A percentile compares a stretch with the other conserved stretches of the same genome.
phyloP scores from a whole-genome alignment of 805 yeast genomes.

The Ascoidea tarda region DNA sequence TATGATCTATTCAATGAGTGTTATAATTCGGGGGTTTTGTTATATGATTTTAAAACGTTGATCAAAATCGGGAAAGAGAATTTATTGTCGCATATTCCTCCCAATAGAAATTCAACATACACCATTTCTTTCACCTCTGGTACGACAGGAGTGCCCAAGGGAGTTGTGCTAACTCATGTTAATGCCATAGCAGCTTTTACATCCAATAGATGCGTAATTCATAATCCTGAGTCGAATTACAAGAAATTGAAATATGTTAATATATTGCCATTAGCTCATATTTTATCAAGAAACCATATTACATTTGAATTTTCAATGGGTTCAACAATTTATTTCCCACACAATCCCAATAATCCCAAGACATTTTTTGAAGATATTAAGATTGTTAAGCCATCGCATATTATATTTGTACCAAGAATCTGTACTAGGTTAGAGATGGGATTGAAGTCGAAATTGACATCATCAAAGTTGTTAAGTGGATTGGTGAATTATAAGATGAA shows the following conservation, averaged over 20 bases:
- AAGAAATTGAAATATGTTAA: constrained; percentile 16
- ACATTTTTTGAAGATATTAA: constrained; percentile 45
- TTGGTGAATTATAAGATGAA: constrained; percentile 27
- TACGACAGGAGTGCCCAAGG: constrained; percentile 57
- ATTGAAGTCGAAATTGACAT: constrained; percentile 32
- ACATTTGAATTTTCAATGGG: constrained; percentile 32
- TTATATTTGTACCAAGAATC: constrained; percentile 52
- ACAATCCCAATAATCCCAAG: constrained; percentile 33
- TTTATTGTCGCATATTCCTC: constrained; percentile 28
- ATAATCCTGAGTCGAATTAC: constrained; percentile 21
- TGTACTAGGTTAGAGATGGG: constrained; percentile 49
- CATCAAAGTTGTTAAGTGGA: constrained; percentile 24
- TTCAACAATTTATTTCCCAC: constrained; percentile 38
- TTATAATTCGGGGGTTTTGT: constrained; percentile 14
- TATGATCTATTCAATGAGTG: constrained; percentile 19
- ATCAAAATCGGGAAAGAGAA: constrained; percentile 25
- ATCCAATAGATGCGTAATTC: constrained; percentile 18
- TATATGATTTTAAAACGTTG: constrained; percentile 21
- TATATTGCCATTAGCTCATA: constrained; percentile 44
- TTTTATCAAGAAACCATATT: constrained; percentile 33
- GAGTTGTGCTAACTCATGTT: constrained; percentile 42
- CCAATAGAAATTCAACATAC: constrained; percentile 35
- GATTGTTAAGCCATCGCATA: constrained; percentile 34
- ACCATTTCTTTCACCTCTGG: constrained; percentile 69
- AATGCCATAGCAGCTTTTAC: constrained; percentile 33